Conservation (phyloP, 352 stramenopile species). For the Pythium diclinum region DNA sequence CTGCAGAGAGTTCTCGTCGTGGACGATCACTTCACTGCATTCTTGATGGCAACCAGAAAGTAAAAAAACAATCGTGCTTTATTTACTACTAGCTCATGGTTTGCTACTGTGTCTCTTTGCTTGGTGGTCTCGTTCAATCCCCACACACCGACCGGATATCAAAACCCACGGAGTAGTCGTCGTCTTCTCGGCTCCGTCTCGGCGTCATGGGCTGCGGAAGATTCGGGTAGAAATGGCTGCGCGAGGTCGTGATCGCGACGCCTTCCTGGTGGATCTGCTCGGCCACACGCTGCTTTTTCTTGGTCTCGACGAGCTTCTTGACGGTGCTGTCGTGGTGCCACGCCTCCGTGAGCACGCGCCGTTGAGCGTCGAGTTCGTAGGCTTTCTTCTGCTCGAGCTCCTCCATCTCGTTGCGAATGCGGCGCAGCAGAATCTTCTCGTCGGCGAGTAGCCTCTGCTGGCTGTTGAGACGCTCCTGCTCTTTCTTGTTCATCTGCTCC, state of each 20-base stretch:
- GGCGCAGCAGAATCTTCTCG: conserved; percentile 51
- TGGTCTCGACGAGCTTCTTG: conserved; percentile 58
- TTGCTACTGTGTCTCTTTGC: background rate
- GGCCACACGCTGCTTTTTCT: conserved; percentile 56
- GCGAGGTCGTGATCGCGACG: conserved; percentile 20
- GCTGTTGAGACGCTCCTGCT: conserved; percentile 38
- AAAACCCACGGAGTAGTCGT: conserved; percentile 72
- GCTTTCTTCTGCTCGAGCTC: conserved; percentile 53
- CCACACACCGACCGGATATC: conserved; percentile 60
- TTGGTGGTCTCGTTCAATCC: conserved; percentile 14
- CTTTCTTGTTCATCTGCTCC: conserved; percentile 55
- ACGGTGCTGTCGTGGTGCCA: conserved; percentile 63
- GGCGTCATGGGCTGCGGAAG: conserved; percentile 33
- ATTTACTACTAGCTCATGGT: conserved; percentile 9
- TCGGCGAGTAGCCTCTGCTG: conserved; percentile 49
- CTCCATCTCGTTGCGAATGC: conserved; percentile 57
- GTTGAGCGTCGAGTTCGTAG: conserved; percentile 50
- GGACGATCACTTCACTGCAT: background rate
- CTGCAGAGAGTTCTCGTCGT: background rate
- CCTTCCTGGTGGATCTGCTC: conserved; percentile 43
- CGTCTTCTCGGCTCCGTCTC: conserved; percentile 16
- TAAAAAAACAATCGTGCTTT: conserved; percentile 14
- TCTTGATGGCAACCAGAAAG: conserved; percentile 4
- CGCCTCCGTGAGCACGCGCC: conserved; percentile 53
- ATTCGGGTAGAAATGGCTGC: conserved; percentile 28